These are phyloP conservation scores for Mycosphaerella sp. DNA, from an alignment of 2,329 filamentous ascomycete genomes.

Conservation along the genomic window DNA sequence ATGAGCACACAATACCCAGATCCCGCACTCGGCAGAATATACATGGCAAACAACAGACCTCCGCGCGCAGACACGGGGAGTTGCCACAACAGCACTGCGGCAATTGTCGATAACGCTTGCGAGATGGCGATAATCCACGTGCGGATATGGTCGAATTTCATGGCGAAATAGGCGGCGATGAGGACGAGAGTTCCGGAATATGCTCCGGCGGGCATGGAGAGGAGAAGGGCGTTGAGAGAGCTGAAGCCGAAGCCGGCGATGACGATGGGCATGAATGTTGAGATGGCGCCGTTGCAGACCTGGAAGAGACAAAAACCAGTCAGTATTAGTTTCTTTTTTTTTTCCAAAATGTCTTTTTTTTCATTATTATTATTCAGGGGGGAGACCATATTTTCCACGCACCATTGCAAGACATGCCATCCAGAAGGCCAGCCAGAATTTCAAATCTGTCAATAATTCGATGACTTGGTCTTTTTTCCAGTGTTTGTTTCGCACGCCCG, in stretches of 20 bases:
- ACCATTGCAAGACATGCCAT: conserved; percentile 46
- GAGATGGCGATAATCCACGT: conserved; percentile 12
- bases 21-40: conserved; percentile 10
- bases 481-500: conserved; percentile 38
- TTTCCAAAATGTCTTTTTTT: too few relatives aligned
- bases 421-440: conserved; percentile 41
- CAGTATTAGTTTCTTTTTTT: too few relatives aligned
- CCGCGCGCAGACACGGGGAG: conserved; percentile 6
- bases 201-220: conserved; percentile 13
- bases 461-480: conserved; percentile 41
- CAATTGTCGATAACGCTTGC: conserved; percentile 10
- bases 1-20: conserved; percentile 12
- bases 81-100: conserved; percentile 10
- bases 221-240: conserved; percentile 7
- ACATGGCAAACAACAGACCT: conserved; percentile 11
- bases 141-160: conserved; percentile 12
- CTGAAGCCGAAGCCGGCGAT: conserved; percentile 31
- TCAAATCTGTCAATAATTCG: conserved; percentile 33
- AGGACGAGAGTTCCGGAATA: conserved; percentile 14
- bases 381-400: too few relatives aligned
- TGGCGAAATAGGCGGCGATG: conserved; percentile 7
- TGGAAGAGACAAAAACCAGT: too few relatives aligned
- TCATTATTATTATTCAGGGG: too few relatives aligned
- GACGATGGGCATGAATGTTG: conserved; percentile 35
- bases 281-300: conserved; percentile 34